phyloP scores from a whole-genome alignment of 2,329 filamentous ascomycete genomes.

The Ceratocystiopsis brevicomis region DNA sequence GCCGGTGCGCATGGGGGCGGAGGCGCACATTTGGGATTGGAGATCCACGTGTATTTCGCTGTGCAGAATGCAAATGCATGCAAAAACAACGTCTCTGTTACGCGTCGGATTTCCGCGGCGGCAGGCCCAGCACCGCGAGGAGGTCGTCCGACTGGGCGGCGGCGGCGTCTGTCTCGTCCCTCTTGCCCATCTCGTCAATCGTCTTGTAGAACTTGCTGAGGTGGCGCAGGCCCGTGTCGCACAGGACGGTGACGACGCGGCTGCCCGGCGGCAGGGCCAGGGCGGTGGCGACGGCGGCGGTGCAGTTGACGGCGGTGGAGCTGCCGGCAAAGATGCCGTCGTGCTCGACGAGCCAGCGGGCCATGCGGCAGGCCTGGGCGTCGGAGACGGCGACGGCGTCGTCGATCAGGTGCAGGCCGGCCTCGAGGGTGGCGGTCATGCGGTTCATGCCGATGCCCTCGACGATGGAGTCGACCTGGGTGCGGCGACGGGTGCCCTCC shows the following conservation, averaged over 20 bases:
- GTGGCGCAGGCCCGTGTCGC: conserved; percentile 67
- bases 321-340: conserved; percentile 91
- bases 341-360: conserved; percentile 86
- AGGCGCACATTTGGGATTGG: no score
- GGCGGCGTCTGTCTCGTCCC: conserved; percentile 15
- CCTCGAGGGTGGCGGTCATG: conserved; percentile 83
- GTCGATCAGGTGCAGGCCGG: conserved; percentile 67
- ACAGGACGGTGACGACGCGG: conserved; percentile 64
- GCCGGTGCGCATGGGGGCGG: no score
- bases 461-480: conserved; percentile 89
- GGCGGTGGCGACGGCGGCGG: conserved; percentile 53
- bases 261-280: conserved; percentile 41
- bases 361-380: conserved; percentile 78
- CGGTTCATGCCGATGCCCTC: conserved; percentile 93
- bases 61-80: no score
- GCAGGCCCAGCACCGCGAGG: conserved; percentile 30
- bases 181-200: conserved; percentile 41
- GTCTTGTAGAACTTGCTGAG: conserved; percentile 71
- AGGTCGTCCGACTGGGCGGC: conserved; percentile 18
- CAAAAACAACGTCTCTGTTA: no score
- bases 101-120: conserved; percentile 5
- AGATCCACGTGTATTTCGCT: no score
- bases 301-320: conserved; percentile 92
- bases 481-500: conserved; percentile 73
- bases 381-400: conserved; percentile 82